Conservation (phyloP, 2,329 filamentous ascomycete genomes). For the Fusarium coicis region DNA sequence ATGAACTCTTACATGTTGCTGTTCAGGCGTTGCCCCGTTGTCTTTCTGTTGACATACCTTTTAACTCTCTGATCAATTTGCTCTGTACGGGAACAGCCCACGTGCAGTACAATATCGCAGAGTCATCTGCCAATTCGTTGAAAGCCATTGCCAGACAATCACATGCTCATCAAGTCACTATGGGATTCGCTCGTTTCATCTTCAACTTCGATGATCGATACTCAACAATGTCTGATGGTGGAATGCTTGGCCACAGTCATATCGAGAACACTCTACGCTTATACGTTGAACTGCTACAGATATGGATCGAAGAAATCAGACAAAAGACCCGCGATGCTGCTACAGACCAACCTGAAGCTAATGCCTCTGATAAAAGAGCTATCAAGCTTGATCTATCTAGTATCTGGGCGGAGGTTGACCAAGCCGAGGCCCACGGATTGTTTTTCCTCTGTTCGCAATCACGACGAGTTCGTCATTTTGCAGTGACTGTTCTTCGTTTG, state of each 20-base stretch:
- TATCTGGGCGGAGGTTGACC: conserved; percentile 92
- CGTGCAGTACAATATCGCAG: conserved; percentile 90
- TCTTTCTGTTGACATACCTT: conserved; percentile 87
- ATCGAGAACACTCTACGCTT: conserved; percentile 93
- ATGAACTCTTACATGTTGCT: conserved; percentile 93
- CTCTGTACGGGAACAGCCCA: conserved; percentile 97
- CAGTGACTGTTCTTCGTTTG: conserved; percentile 89
- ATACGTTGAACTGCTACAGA: conserved; percentile 92
- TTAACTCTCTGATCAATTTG: conserved; percentile 93
- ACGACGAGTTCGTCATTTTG: conserved; percentile 85
- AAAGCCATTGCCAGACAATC: conserved; percentile 95
- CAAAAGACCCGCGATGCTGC: conserved; percentile 82
- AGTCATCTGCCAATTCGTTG: conserved; percentile 89
- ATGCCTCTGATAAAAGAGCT: conserved; percentile 73
- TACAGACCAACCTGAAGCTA: conserved; percentile 71
- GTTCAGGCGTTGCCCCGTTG: conserved; percentile 97
- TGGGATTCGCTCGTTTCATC: conserved; percentile 96
- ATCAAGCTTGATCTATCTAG: conserved; percentile 86
- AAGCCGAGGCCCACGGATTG: conserved; percentile 94
- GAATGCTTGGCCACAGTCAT: conserved; percentile 92
- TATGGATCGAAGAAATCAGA: conserved; percentile 98
- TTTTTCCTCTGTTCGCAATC: conserved; percentile 99
- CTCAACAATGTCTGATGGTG: conserved; percentile 96
- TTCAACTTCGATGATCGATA: conserved; percentile 99
- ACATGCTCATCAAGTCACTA: conserved; percentile 94